Base-by-base conservation (phyloP, 192 early-diverging fungal genomes). In the Kappamyces sp. region DNA sequence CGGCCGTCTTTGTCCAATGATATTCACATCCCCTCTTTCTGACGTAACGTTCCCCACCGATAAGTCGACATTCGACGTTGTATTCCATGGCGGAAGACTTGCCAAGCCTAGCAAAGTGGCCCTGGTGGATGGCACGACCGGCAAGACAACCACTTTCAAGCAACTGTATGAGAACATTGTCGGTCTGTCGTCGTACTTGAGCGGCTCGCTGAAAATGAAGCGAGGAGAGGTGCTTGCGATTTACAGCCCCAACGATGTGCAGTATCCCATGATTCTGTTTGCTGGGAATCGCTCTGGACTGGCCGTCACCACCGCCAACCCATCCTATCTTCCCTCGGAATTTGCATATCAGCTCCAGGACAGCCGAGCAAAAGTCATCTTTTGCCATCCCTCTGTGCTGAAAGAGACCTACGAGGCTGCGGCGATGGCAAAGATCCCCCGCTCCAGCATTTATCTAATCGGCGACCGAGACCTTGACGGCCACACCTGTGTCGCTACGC, bases 261-360 rank as follows among this genome's bases (percentile, higher is more conserved):
- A 70, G 57, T 81, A 84, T 65, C 81, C 87, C 29, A 61, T 84
- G 32, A 78, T 75, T 9, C 61, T 84, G 9, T 68, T 88, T 45
- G 81, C 82, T 15, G 67, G 81, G 34, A 73, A 88, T 7, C 77
- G 80, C 59, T 78, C 79, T 2, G 81, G 87, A 33, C 78, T 39
- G 1, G 70, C 83, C 2, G 76, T 90, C 12, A 86, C 88, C 1
- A 82, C 84, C 12, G 84, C 84, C 35, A 96, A 93, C 54, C 91
- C 91, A 36, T 77, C 77, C 5, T 96, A 96, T 70, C 90, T 83
- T 4, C 71, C 76, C 53, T 66, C 72, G 49, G 94, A 97, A 60
- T 66, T 93, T 5, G 78, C 84, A 2, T 81, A 88, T 61, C 90
- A 93, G 58, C 68, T 96, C 45, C 60, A 69, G 8, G 84, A 89